Conservation (phyloP, 805 yeast genomes). For the Starmerella asiatica region DNA sequence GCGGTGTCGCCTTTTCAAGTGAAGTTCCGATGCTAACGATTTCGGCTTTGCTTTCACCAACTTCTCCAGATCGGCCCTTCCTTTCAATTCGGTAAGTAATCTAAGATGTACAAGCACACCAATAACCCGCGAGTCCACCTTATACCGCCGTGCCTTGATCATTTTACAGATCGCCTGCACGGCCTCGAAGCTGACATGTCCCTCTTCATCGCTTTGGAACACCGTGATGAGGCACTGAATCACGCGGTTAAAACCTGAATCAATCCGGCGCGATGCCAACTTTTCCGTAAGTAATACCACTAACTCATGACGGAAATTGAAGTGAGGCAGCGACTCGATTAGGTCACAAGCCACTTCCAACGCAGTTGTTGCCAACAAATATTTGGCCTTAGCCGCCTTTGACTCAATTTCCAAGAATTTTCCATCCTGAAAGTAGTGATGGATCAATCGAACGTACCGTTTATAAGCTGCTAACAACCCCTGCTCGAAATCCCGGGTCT, state of each 20-base stretch:
- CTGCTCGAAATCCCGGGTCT: conserved; percentile 69
- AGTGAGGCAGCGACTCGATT: conserved; percentile 51
- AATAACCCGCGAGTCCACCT: conserved; percentile 71
- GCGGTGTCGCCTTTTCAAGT: conserved; percentile 70
- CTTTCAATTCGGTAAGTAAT: conserved; percentile 29
- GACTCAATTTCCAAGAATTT: conserved; percentile 12
- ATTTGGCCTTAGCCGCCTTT: conserved; percentile 5
- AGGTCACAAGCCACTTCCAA: conserved; percentile 71
- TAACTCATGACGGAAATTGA: conserved; percentile 70
- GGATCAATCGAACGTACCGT: conserved; percentile 46
- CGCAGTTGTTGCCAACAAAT: conserved; percentile 32
- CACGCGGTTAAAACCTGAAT: conserved; percentile 41
- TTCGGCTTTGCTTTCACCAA: conserved; percentile 34
- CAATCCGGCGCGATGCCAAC: conserved; percentile 40
- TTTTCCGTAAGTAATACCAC: conserved; percentile 54
- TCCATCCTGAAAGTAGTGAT: conserved; percentile 32
- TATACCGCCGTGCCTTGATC: conserved; percentile 56
- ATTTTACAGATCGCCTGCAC: conserved; percentile 56
- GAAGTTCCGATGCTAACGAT: conserved; percentile 27
- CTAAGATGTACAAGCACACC: conserved; percentile 55
- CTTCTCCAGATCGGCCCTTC: conserved; percentile 30
- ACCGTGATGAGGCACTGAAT: conserved; percentile 53
- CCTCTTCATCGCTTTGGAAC: conserved; percentile 66
- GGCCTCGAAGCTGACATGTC: conserved; percentile 65
- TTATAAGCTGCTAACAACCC: conserved; percentile 55